Evolutionary conservation across 2,329 filamentous ascomycete species (phyloP).

Genomic region (Talaromyces pinophilus): DNA sequence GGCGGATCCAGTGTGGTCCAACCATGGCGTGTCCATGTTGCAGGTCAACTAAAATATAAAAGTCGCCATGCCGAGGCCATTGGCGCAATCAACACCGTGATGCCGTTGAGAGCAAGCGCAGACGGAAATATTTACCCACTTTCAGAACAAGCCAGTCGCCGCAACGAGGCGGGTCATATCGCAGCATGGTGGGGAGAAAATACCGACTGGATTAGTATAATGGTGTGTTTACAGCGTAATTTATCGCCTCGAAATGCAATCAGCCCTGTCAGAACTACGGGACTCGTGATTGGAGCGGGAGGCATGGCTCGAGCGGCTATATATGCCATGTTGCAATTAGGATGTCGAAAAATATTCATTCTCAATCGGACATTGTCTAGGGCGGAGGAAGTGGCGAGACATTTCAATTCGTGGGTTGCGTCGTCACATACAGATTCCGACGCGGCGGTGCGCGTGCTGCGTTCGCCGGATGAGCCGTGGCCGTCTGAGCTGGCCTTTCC

Average conservation of each 20-base stretch:
- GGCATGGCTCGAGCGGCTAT: constrained; percentile 78
- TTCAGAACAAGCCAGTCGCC: constrained; percentile 43
- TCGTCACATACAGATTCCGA: constrained; percentile 41
- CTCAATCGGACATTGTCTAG: constrained; percentile 70
- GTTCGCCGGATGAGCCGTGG: constrained; percentile 63
- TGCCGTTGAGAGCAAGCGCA: constrained; percentile 43
- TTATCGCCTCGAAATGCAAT: constrained; percentile 55
- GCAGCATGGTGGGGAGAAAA: constrained; percentile 49
- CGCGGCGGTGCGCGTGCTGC: constrained; percentile 55
- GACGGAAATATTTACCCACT: constrained; percentile 41
- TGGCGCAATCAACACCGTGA: constrained; percentile 49
- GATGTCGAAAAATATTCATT: constrained; percentile 73
- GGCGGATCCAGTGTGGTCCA: constrained; percentile 48
- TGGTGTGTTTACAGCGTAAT: constrained; percentile 45
- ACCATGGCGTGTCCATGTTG: constrained; percentile 46
- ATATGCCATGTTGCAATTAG: constrained; percentile 76
- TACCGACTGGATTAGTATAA: constrained; percentile 48
- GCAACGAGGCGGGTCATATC: constrained; percentile 45
- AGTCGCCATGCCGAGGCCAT: constrained; percentile 48
- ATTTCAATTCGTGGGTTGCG: constrained; percentile 61
- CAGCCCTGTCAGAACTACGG: constrained; percentile 51
- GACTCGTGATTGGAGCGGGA: constrained; percentile 59
- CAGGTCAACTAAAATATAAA: constrained; percentile 40
- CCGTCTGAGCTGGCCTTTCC: constrained; percentile 63
- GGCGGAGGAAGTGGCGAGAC: constrained; percentile 65